These are phyloP conservation scores for Heliamphora pulchella DNA, from an alignment of 179 eudicot species.

Conservation along the genomic window DNA sequence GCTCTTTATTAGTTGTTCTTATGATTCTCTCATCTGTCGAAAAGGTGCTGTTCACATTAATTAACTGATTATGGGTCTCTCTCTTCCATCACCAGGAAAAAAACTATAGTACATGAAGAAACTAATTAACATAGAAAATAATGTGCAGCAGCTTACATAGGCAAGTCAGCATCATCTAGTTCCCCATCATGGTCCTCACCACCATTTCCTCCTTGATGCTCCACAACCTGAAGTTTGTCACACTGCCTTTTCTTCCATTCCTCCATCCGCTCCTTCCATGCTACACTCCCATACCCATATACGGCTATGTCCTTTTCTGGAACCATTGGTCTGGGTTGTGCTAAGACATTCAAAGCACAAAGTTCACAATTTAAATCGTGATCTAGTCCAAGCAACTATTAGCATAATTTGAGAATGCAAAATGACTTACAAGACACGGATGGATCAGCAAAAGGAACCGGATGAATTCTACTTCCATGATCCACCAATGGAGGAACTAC, in stretches of 20 bases:
- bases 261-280: constrained; percentile 47
- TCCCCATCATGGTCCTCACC: constrained; percentile 13
- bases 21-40: background rate
- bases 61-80: background rate
- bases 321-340: constrained; percentile 45
- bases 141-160: constrained; percentile 13
- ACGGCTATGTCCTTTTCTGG: constrained; percentile 39
- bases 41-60: background rate
- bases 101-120: background rate
- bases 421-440: constrained; percentile 55
- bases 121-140: background rate
- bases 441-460: constrained; percentile 57
- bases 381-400: background rate
- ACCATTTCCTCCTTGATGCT: constrained; percentile 17
- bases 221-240: constrained; percentile 26
- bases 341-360: background rate
- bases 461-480: constrained; percentile 63
- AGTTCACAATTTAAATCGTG: background rate
- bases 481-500: constrained; percentile 73
- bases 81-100: background rate
- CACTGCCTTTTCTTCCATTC: constrained; percentile 37
- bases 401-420: background rate
- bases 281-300: constrained; percentile 44
- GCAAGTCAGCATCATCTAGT: constrained; percentile 18
- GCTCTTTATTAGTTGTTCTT: background rate